Evolutionary conservation across 371 early-diverging fungal species (phyloP).

Genomic region (Rhizomucor pusillus): DNA sequence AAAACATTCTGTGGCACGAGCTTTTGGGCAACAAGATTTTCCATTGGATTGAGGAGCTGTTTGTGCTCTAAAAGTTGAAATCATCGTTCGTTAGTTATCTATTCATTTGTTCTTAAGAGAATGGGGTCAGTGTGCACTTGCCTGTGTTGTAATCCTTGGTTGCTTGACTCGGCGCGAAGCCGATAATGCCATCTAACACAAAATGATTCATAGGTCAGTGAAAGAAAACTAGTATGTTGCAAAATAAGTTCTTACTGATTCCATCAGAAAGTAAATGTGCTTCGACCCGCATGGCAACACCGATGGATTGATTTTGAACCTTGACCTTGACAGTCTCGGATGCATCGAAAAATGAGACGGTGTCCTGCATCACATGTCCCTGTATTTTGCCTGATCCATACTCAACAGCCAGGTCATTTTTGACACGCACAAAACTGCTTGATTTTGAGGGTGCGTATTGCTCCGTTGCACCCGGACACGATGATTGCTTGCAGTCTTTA

Average conservation of each 20-base stretch:
- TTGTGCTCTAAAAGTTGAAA: conserved; percentile 5
- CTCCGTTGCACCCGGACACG: no score
- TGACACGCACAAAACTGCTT: no score
- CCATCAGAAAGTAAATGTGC: conserved; percentile 6
- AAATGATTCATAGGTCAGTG: background rate
- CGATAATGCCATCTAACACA: conserved; percentile 21
- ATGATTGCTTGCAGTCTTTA: background rate
- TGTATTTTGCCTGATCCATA: conserved; percentile 14
- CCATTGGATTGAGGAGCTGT: conserved; percentile 7
- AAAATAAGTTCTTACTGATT: conserved; percentile 8
- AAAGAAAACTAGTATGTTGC: background rate
- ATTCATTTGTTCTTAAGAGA: background rate
- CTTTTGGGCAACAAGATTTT: conserved; percentile 7
- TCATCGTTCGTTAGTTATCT: background rate
- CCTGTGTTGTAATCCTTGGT: conserved; percentile 11
- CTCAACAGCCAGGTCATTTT: no score
- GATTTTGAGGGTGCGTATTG: no score
- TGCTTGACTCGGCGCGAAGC: conserved; percentile 12
- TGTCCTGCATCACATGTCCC: conserved; percentile 14
- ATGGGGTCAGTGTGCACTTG: conserved; percentile 4
- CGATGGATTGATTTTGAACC: conserved; percentile 12
- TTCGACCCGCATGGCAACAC: conserved; percentile 11
- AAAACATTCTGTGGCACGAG: conserved; percentile 33
- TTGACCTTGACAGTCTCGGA: no score
- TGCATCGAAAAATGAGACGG: conserved; percentile 9